These are phyloP conservation scores for Talaromyces sp. DNA, from an alignment of 2,329 filamentous ascomycete species.

Conservation along the genomic window DNA sequence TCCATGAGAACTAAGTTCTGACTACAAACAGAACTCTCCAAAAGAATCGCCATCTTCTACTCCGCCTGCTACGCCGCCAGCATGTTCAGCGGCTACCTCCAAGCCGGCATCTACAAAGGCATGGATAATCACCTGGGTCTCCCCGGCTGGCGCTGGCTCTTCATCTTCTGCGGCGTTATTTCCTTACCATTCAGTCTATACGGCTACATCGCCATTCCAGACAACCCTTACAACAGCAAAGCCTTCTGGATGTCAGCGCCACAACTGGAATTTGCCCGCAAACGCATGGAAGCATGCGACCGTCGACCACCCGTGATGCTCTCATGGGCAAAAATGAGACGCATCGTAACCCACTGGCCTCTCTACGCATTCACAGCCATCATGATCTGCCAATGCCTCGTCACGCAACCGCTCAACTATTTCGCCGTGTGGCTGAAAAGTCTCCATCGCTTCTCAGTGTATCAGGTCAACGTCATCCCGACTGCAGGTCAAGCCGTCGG, in stretches of 20 bases:
- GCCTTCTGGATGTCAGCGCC: constrained; percentile 17
- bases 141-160: constrained; percentile 27
- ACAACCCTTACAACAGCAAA: constrained; percentile 30
- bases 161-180: constrained; percentile 29
- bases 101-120: constrained; percentile 20
- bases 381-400: constrained; percentile 19
- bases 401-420: constrained; percentile 19
- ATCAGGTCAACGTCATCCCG: constrained; percentile 21
- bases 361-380: constrained; percentile 18
- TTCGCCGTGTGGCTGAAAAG: constrained; percentile 20
- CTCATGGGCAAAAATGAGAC: constrained; percentile 17
- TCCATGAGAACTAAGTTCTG: no score
- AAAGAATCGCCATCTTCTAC: constrained; percentile 23
- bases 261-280: constrained; percentile 8
- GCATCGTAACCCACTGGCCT: constrained; percentile 18
- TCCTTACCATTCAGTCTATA: constrained; percentile 24
- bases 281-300: constrained; percentile 15
- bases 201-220: constrained; percentile 28
- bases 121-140: constrained; percentile 18
- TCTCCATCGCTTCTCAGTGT: constrained; percentile 18
- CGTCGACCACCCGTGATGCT: constrained; percentile 14
- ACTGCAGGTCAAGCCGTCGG: constrained; percentile 16
- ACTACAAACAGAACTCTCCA: constrained; percentile 21
- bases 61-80: constrained; percentile 19
- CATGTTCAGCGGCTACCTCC: constrained; percentile 23